Percentiles rank a stretch among this genome's conserved stretches.
Conservation (phyloP, 169 alveolate genomes). For the Plasmodium knowlesi region DNA sequence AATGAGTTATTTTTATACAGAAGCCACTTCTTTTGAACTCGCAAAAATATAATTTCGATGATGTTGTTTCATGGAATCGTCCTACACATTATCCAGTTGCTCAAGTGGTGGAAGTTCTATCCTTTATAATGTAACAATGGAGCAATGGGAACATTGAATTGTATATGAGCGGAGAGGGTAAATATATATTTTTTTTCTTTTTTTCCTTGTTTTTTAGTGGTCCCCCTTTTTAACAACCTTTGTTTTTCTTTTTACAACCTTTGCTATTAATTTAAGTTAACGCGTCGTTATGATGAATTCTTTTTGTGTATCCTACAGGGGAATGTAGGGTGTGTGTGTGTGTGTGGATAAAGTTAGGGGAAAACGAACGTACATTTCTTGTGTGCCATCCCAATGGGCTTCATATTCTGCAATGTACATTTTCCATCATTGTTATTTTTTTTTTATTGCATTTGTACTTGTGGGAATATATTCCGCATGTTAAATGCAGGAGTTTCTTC, state of each 20-base stretch:
- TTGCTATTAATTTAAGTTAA: background rate
- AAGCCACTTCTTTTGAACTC: background rate
- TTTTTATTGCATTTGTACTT: no score
- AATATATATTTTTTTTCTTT: no score
- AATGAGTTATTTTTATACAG: background rate
- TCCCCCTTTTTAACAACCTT: no score
- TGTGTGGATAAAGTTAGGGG: background rate
- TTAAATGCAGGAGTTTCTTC: background rate
- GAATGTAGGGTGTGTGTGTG: background rate
- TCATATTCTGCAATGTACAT: no score
- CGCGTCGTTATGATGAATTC: background rate
- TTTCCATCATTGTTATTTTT: background rate
- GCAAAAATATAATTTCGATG: background rate
- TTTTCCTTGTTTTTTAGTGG: no score
- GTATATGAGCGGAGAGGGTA: background rate
- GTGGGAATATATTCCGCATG: background rate
- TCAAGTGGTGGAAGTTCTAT: background rate
- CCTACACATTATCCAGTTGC: background rate
- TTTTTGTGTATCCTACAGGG: background rate
- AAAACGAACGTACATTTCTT: background rate
- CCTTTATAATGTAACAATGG: background rate
- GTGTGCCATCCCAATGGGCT: background rate
- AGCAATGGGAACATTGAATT: background rate
- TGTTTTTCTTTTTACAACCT: no score
- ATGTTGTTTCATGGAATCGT: background rate